Evolutionary conservation across 1,284 basidiomycete species (phyloP).

Genomic region (Mixia osmundae): DNA sequence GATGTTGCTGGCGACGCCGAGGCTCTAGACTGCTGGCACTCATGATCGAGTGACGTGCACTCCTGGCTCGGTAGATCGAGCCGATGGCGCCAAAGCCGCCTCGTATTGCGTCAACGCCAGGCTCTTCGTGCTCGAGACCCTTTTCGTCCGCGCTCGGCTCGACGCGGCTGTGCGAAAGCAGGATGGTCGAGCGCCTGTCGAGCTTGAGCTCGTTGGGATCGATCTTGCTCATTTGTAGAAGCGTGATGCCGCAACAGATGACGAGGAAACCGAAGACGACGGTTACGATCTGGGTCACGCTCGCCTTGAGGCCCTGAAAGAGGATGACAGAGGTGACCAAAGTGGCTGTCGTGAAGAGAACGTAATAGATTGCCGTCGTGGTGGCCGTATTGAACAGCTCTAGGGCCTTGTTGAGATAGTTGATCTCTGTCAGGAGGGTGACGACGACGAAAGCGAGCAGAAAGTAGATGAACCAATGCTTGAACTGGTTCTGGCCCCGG

Average conservation of each 20-base stretch:
- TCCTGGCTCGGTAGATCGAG: conserved; percentile 52
- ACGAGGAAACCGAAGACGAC: conserved; percentile 70
- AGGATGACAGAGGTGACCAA: conserved; percentile 34
- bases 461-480: conserved; percentile 43
- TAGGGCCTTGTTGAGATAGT: conserved; percentile 87
- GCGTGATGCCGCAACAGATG: conserved; percentile 42
- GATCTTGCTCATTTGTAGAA: conserved; percentile 89
- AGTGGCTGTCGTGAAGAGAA: conserved; percentile 20
- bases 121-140: conserved; percentile 32
- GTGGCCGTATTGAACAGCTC: conserved; percentile 81
- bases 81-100: conserved; percentile 75
- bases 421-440: conserved; percentile 72
- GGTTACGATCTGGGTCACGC: conserved; percentile 52
- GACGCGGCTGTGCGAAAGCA: conserved; percentile 39
- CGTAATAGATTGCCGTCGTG: conserved; percentile 72
- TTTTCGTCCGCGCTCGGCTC: conserved; percentile 25
- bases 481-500: conserved; percentile 59
- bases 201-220: conserved; percentile 52
- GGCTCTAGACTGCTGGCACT: background rate
- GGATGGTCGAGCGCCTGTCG: conserved; percentile 60
- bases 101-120: conserved; percentile 66
- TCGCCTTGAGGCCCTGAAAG: conserved; percentile 69
- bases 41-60: conserved; percentile 4
- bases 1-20: background rate
- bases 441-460: conserved; percentile 58